phyloP scores from a whole-genome alignment of 2,329 filamentous ascomycete genomes.

The Decorospora gaudefroyi region DNA sequence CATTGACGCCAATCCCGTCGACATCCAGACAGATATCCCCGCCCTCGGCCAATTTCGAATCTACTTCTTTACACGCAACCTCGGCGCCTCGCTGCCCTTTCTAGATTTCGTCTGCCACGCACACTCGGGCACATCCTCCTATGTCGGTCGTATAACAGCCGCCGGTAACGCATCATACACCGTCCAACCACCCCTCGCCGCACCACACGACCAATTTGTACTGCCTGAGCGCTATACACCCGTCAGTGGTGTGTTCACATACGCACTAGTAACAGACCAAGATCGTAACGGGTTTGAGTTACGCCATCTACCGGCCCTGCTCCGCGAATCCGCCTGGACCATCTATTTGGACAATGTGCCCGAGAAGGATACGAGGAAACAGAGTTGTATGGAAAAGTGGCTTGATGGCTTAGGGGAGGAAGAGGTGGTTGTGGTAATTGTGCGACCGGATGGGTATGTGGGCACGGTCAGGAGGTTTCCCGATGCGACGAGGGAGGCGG shows the following conservation, averaged over 20 bases:
- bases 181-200: constrained; percentile 60
- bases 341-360: constrained; percentile 71
- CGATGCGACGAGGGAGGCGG: constrained; percentile 36
- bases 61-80: constrained; percentile 70
- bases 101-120: constrained; percentile 63
- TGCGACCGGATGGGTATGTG: constrained; percentile 75
- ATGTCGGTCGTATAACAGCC: constrained; percentile 63
- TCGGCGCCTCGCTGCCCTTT: constrained; percentile 61
- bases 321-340: constrained; percentile 71
- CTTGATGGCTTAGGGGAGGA: constrained; percentile 61
- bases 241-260: constrained; percentile 71
- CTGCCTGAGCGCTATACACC: constrained; percentile 70
- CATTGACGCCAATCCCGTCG: constrained; percentile 76
- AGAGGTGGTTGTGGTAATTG: constrained; percentile 67
- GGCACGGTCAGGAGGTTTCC: constrained; percentile 61
- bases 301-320: constrained; percentile 62
- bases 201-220: constrained; percentile 67
- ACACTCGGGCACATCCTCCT: constrained; percentile 57
- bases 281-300: constrained; percentile 67
- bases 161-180: constrained; percentile 66
- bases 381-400: constrained; percentile 69
- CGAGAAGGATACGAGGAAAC: constrained; percentile 57
- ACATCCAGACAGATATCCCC: constrained; percentile 77
- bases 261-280: constrained; percentile 65
- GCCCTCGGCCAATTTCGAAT: constrained; percentile 77